Conservation (phyloP, 371 early-diverging fungal genomes). For the Capniomyces stellatus region DNA sequence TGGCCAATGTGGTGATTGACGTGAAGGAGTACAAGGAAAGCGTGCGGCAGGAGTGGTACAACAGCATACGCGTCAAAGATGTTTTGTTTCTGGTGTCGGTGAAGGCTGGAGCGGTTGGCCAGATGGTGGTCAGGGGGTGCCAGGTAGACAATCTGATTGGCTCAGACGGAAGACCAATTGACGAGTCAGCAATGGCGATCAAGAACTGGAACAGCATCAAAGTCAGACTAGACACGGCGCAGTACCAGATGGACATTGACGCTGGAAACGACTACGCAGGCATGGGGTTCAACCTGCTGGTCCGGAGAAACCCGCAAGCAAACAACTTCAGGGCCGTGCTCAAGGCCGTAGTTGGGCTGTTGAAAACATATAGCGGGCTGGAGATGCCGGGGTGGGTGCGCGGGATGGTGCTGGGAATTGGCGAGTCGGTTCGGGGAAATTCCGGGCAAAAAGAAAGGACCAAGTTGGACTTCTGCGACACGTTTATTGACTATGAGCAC, state of each 20-base stretch:
- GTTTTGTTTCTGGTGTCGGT: slow-evolving; percentile 59
- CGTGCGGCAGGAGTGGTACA: slow-evolving; percentile 74
- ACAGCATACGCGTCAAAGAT: slow-evolving; percentile 53
- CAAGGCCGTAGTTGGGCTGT: slow-evolving; percentile 70
- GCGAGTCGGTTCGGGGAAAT: slow-evolving; percentile 62
- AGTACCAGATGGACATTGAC: slow-evolving; percentile 25
- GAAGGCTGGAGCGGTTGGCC: slow-evolving; percentile 38
- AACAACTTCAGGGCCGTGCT: slow-evolving; percentile 85
- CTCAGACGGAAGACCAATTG: slow-evolving; percentile 45
- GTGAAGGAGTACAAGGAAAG: slow-evolving; percentile 42
- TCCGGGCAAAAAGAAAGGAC: not conserved
- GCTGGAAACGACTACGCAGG: slow-evolving; percentile 10
- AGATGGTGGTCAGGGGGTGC: slow-evolving; percentile 54
- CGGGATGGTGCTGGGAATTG: slow-evolving; percentile 80
- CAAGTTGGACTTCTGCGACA: slow-evolving; percentile 57
- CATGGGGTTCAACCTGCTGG: slow-evolving; percentile 58
- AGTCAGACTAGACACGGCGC: not conserved
- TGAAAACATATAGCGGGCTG: slow-evolving; percentile 15
- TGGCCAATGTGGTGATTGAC: slow-evolving; percentile 48
- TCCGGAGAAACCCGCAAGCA: slow-evolving; percentile 71
- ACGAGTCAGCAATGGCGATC: slow-evolving; percentile 27
- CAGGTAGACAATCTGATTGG: slow-evolving; percentile 62
- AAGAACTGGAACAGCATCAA: not conserved
- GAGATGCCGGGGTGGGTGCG: slow-evolving; percentile 81
- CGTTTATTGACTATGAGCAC: slow-evolving; percentile 70